Evolutionary conservation across 2,329 filamentous ascomycete genomes (phyloP).

Genomic region (Apiospora aurea): DNA sequence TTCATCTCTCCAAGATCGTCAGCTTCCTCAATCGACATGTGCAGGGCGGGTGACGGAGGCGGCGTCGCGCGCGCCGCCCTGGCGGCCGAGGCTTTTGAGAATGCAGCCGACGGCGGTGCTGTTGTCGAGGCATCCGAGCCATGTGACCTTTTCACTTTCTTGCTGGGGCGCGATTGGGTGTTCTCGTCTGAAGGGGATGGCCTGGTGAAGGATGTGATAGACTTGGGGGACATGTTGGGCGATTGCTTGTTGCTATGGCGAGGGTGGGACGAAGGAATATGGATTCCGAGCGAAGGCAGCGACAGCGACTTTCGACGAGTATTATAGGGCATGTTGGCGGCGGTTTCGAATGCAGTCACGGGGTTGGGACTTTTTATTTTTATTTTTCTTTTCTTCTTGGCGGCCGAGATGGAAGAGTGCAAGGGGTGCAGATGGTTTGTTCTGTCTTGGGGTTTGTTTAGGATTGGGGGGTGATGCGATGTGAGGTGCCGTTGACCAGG

Average conservation of each 20-base stretch:
- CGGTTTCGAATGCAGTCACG: conserved; percentile 3
- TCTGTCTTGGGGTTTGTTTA: conserved; percentile 10
- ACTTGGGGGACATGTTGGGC: conserved; percentile 40
- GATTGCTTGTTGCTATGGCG: conserved; percentile 35
- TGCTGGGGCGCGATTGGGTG: conserved; percentile 54
- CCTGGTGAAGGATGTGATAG: conserved; percentile 38
- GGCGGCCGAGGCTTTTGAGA: conserved; percentile 42
- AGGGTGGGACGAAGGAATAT: conserved; percentile 70
- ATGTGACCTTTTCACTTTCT: conserved; percentile 83
- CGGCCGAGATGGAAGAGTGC: neutral
- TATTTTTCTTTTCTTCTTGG: neutral
- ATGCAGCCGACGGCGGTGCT: conserved; percentile 33
- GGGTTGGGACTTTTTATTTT: neutral
- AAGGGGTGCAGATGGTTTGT: conserved; percentile 7
- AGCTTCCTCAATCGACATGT: conserved; percentile 50
- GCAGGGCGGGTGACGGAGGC: conserved; percentile 72
- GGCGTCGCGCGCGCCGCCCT: conserved; percentile 74
- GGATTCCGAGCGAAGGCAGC: conserved; percentile 89
- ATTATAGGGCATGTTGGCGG: conserved; percentile 82
- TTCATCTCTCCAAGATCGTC: conserved; percentile 39
- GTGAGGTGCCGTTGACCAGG: conserved; percentile 5
- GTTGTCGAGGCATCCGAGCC: conserved; percentile 47
- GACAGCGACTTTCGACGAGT: conserved; percentile 96
- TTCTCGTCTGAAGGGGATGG: conserved; percentile 40
- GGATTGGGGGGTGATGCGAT: conserved; percentile 13